Evolutionary conservation across 805 yeast species (phyloP), one percentile per base, ranked within the genome.

Genomic region (Candida silvicultrix): DNA sequence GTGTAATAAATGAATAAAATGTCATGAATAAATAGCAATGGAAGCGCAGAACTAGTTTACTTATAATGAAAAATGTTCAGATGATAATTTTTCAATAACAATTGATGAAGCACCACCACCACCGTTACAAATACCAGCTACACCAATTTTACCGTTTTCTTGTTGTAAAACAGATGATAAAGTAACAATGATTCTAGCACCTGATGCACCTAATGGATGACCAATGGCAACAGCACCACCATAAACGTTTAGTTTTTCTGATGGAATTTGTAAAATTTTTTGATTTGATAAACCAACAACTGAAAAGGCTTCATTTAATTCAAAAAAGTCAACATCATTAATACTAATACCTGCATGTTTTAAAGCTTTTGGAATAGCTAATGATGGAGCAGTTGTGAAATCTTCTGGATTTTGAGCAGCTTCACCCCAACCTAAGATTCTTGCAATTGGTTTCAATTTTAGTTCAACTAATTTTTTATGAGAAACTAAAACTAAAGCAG

Each of bases 101-200:
- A 94, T 74, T 22, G 98, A 83, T 46, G 96, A 85, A 42, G 97
- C 98, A 65, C 99, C 99, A 66, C 99, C 99, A 62, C 99, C 99
- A 74, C 99, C 99, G 68, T 94, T 94, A 78, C 99, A 94, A 64
- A 94, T 84, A 66, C 89, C 97, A 59, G 97, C 97, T 55, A 81
- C 89, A 66, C 99, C 99, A 56, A 82, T 67, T 71, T 84, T 88
- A 57, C 92, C 95, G 46, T 69, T 69, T 74, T 94, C 98, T 72
- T 92, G 97, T 35, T 68, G 55, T 63, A 94, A 78, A 16, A 90
- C 89, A 42, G 89, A 78, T 48, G 81, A 60, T 67, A 94, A 77
- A 25, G 99, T 94, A 55, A 88, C 90, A 47, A 94, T 80, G 60
- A 94, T 78, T 75, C 97, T 80, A 41, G 95, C 95, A 68, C 97